phyloP scores from a whole-genome alignment of 805 yeast species.

The Metschnikowia gruessii region DNA sequence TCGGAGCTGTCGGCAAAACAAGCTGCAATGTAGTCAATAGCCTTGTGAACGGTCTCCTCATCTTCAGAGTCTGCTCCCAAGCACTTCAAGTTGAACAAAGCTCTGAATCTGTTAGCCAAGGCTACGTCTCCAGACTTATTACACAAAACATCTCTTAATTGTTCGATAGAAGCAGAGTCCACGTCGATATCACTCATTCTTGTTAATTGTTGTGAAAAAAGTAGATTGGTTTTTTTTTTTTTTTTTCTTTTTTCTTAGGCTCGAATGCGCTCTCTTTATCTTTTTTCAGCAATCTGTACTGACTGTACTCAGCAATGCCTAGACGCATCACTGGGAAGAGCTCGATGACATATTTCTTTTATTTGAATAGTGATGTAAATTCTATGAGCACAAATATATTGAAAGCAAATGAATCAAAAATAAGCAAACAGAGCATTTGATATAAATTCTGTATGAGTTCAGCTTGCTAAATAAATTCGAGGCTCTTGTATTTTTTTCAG shows the following conservation, averaged over 20 bases:
- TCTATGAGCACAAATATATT: too few species aligned
- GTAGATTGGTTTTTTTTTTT: neutral
- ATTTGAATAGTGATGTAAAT: too few species aligned
- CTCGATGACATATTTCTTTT: constrained; percentile 6
- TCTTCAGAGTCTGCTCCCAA: constrained; percentile 70
- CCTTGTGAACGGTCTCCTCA: constrained; percentile 54
- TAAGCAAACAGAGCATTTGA: neutral
- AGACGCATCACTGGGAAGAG: constrained; percentile 9
- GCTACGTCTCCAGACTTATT: constrained; percentile 67
- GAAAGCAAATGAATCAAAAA: neutral
- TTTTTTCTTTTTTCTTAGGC: neutral
- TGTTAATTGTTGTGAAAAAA: neutral
- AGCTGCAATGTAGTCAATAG: constrained; percentile 80
- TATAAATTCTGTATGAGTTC: too few species aligned
- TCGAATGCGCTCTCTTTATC: constrained; percentile 12
- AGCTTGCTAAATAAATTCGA: too few species aligned
- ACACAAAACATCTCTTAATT: constrained; percentile 66
- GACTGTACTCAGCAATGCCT: constrained; percentile 1
- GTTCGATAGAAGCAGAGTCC: constrained; percentile 51
- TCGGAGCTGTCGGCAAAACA: constrained; percentile 82
- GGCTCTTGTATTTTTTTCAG: neutral
- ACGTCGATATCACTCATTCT: constrained; percentile 37
- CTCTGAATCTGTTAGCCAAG: constrained; percentile 87
- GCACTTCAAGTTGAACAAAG: constrained; percentile 85
- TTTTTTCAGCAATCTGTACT: constrained; percentile 10